Percentiles rank a stretch among this genome's conserved stretches.
Conservation (phyloP, 2,329 filamentous ascomycete genomes). For the Hymenoscyphus fructigenus region DNA sequence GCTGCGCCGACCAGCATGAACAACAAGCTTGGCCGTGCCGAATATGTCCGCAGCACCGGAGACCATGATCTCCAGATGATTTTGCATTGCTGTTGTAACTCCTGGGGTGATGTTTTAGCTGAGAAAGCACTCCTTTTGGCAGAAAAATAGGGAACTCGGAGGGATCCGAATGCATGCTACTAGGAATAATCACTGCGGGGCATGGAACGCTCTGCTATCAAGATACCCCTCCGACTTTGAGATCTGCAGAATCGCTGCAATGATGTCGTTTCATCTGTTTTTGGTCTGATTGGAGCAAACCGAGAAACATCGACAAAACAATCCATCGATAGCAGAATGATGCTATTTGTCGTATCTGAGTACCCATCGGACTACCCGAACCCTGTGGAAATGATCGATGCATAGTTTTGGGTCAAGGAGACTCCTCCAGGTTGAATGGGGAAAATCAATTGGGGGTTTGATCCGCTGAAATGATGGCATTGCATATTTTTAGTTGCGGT, state of each 20-base stretch:
- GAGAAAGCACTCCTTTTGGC: neutral
- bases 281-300: neutral
- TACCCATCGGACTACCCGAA: neutral
- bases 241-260: neutral
- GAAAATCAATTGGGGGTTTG: neutral
- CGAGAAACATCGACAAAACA: neutral
- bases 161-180: neutral
- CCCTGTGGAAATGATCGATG: neutral
- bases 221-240: neutral
- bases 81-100: neutral
- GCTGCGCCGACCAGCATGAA: conserved; percentile 6
- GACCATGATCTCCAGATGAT: neutral
- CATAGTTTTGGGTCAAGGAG: neutral
- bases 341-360: neutral
- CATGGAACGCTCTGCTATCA: neutral
- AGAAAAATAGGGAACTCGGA: neutral
- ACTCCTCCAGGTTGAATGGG: neutral
- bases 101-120: neutral
- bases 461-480: neutral
- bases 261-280: neutral
- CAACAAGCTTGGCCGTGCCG: neutral
- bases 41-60: neutral
- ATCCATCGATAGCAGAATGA: neutral
- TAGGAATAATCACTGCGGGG: neutral
- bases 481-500: neutral